Base-by-base conservation (phyloP, 495 filamentous ascomycete species). In the Paragyromitra xinjiangensis region DNA sequence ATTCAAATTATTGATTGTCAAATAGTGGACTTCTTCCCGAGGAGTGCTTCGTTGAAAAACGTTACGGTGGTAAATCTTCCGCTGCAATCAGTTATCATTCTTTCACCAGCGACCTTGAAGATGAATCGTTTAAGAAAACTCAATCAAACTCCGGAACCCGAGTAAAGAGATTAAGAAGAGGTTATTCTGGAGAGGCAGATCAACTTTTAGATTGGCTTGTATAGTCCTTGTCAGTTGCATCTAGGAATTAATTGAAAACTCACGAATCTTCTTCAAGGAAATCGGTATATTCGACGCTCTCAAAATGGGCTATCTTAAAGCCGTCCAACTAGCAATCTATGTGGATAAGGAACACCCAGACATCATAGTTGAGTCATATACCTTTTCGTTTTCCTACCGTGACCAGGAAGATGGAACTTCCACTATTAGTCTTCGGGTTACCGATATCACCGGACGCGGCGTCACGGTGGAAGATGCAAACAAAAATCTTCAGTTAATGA, bases 121-220 rank as follows among this genome's bases (percentile, higher is more conserved):
- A 68, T 45, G 61, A 76, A 66, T 61, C 71, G 3, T 71, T 71
- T 24, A 71, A 73, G 48, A 70, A 79, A 45, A 40, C 29, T 4
- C 61, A 55, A 26, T 16, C 62, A 29, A 56, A 29, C 9, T 71
- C 62, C 26, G 82, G 81, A 22, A 72, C 81, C 55, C 80, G 72
- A 26, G 69, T 83, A 11, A 81, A 83, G 26, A 73, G 78, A 6
- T 61, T 84, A 22, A 77, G 81, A 42, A 81, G 83, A 64, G 83
- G 83, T 9, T 73, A 74, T 37, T 75, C 70, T 12, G 56, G 67
- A 19, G 72, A 77, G 71, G 82, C 82, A 29, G 83, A 83, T 61
- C 70, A 73, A 26, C 76, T 83, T 53, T 66, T 83, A 6, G 77
- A 84, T 69, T 83, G 78, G 79, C 76, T 84, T 22, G 77, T 79